These are phyloP conservation scores for Sambucus nigra DNA, from an alignment of 129 eudicot genomes.

Conservation along the genomic window DNA sequence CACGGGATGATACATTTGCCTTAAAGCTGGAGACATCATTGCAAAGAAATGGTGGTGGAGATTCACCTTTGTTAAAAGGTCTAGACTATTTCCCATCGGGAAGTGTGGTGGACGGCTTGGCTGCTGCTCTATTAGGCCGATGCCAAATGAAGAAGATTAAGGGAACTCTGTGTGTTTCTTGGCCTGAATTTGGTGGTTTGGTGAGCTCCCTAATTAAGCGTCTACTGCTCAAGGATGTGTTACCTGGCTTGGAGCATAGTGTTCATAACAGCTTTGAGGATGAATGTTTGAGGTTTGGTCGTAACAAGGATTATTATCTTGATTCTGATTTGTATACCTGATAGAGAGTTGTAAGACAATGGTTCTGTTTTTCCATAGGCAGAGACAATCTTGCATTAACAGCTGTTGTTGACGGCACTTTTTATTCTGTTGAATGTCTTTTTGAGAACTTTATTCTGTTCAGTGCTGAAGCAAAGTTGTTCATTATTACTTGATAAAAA, in stretches of 20 bases:
- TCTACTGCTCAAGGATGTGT: conserved; percentile 47
- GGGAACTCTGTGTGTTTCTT: conserved; percentile 62
- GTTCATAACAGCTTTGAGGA: conserved; percentile 31
- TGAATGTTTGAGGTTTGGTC: conserved; percentile 40
- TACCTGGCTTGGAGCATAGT: conserved; percentile 33
- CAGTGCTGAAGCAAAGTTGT: too few species aligned
- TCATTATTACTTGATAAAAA: too few species aligned
- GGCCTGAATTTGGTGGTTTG: conserved; percentile 76
- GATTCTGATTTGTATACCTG: conserved; percentile 81
- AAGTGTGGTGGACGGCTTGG: conserved; percentile 83
- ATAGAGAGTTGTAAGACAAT: not conserved
- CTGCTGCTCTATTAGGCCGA: conserved; percentile 74
- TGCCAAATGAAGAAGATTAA: conserved; percentile 68
- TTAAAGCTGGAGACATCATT: conserved; percentile 69
- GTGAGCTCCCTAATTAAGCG: conserved; percentile 41
- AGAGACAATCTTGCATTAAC: not conserved
- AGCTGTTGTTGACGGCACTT: not conserved
- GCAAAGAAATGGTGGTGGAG: conserved; percentile 31
- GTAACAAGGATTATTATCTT: conserved; percentile 31
- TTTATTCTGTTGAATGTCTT: not conserved
- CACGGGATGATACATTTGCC: conserved; percentile 75
- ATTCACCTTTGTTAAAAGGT: conserved; percentile 33
- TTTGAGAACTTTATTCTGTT: too few species aligned
- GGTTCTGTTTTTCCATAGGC: not conserved
- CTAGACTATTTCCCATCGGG: conserved; percentile 75